Conservation (phyloP, 768 basidiomycete genomes). For the Termitomyces sp. region DNA sequence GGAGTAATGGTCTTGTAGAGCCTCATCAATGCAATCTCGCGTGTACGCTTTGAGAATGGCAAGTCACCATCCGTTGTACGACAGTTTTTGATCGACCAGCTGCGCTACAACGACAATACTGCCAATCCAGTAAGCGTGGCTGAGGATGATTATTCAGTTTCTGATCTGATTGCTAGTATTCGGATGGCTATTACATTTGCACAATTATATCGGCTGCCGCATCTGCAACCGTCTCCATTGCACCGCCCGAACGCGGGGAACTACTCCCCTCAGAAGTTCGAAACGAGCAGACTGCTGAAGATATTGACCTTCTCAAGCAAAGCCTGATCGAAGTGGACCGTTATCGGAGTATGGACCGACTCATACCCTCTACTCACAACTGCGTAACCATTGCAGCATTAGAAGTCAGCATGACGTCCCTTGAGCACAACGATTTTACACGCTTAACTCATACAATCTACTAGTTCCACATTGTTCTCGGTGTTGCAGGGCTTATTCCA, state of each 20-base stretch:
- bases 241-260: conserved; percentile 78
- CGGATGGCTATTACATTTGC: conserved; percentile 88
- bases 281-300: conserved; percentile 62
- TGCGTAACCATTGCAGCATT: conserved; percentile 86
- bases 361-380: conserved; percentile 93
- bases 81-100: conserved; percentile 83
- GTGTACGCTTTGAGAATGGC: conserved; percentile 81
- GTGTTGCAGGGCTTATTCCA: conserved; percentile 70
- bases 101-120: conserved; percentile 96
- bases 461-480: conserved; percentile 78
- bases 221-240: conserved; percentile 69
- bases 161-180: conserved; percentile 47
- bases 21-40: conserved; percentile 76
- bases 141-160: neutral
- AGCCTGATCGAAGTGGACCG: conserved; percentile 81
- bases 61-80: conserved; percentile 83
- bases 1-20: conserved; percentile 36
- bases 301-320: conserved; percentile 63
- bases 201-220: conserved; percentile 79
- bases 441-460: neutral
- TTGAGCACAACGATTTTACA: neutral
- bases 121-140: conserved; percentile 63
- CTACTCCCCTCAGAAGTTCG: conserved; percentile 63
- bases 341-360: conserved; percentile 90
- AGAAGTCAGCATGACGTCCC: conserved; percentile 51